These are phyloP conservation scores for Neofusicoccum kwambonambiense DNA, from an alignment of 2,329 filamentous ascomycete genomes.

Conservation along the genomic window DNA sequence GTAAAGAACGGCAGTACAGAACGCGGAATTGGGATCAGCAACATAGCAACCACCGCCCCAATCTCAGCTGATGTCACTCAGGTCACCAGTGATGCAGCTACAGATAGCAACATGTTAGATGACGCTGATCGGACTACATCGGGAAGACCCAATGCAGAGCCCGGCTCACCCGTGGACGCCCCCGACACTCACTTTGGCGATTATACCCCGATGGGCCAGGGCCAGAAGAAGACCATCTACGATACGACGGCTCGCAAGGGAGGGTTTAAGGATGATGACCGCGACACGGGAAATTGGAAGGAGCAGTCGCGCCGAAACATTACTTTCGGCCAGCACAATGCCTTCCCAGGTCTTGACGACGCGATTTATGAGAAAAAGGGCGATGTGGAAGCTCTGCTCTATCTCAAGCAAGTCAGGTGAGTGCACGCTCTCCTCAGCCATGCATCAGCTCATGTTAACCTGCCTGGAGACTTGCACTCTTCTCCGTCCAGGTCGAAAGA, in stretches of 20 bases:
- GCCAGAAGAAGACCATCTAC: background rate
- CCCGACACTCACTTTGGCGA: constrained; percentile 16
- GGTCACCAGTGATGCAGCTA: too few species aligned
- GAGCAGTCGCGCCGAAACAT: background rate
- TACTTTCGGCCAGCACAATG: constrained; percentile 21
- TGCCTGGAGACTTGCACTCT: constrained; percentile 8
- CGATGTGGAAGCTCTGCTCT: constrained; percentile 34
- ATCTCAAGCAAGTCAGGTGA: constrained; percentile 35
- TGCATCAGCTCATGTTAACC: background rate
- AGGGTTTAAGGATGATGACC: background rate
- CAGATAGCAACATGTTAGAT: too few species aligned
- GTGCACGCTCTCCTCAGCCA: background rate
- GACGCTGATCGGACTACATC: too few species aligned
- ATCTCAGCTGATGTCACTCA: too few species aligned
- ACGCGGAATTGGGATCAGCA: too few species aligned
- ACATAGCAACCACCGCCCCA: too few species aligned
- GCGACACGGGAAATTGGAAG: background rate
- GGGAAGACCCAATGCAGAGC: background rate
- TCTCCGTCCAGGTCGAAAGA: background rate
- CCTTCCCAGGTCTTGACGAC: constrained; percentile 28
- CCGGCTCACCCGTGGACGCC: constrained; percentile 27
- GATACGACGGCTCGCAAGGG: background rate
- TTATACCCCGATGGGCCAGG: background rate
- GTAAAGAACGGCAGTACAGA: too few species aligned
- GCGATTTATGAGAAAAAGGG: background rate